Evolutionary conservation across 768 basidiomycete species (phyloP).

Genomic region (Cyathus striatus): DNA sequence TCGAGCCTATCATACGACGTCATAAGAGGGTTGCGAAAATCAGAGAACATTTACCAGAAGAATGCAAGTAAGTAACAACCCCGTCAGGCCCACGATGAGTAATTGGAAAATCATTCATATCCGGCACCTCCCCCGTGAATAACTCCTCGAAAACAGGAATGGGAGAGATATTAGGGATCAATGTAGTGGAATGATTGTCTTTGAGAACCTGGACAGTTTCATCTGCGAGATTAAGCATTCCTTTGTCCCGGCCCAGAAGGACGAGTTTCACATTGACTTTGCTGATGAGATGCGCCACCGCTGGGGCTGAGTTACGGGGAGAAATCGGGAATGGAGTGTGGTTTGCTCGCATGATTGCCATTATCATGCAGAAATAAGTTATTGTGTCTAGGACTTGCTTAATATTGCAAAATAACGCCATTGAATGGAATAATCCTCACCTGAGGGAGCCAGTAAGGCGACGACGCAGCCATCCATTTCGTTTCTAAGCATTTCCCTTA

Average conservation of each 20-base stretch:
- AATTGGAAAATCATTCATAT: neutral
- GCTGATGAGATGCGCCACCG: slow-evolving; percentile 35
- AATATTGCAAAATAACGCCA: neutral
- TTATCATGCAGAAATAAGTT: slow-evolving; percentile 21
- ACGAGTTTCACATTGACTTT: slow-evolving; percentile 9
- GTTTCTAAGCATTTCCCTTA: slow-evolving; percentile 4
- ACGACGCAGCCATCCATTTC: slow-evolving; percentile 10
- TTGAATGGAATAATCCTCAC: neutral
- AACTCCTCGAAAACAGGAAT: slow-evolving; percentile 12
- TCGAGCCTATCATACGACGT: slow-evolving; percentile 7
- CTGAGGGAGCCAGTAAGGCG: slow-evolving; percentile 9
- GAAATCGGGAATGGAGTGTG: slow-evolving; percentile 28
- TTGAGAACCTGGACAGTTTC: slow-evolving; percentile 12
- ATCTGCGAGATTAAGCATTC: slow-evolving; percentile 11
- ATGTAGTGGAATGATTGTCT: neutral
- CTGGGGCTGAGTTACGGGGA: slow-evolving; percentile 36
- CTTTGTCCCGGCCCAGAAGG: slow-evolving; percentile 19
- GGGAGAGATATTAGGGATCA: slow-evolving; percentile 8
- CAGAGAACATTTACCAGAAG: neutral
- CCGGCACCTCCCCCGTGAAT: slow-evolving; percentile 3
- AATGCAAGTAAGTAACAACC: neutral
- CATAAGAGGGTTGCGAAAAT: neutral
- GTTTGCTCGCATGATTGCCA: slow-evolving; percentile 32
- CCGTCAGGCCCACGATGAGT: neutral
- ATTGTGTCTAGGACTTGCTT: neutral